Evolutionary conservation across 1,284 basidiomycete genomes (phyloP).

Genomic region (Megacollybia platyphylla): DNA sequence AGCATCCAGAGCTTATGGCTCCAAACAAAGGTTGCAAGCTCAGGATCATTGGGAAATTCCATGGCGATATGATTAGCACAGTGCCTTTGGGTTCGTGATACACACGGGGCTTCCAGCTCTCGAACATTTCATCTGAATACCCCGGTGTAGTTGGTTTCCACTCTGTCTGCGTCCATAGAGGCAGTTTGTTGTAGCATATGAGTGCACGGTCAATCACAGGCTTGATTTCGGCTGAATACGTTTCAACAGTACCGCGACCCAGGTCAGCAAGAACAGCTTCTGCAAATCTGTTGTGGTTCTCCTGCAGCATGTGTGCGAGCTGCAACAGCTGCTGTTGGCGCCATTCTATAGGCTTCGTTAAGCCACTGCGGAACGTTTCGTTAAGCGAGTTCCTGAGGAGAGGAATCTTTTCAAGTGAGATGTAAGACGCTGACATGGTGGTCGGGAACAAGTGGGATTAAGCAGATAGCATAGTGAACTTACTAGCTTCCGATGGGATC

Average conservation of each 20-base stretch:
- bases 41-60: conserved; percentile 24
- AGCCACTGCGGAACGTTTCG: not conserved
- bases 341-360: not conserved
- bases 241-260: not conserved
- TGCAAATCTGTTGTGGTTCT: conserved; percentile 1
- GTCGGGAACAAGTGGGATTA: not conserved
- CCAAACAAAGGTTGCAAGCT: conserved; percentile 39
- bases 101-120: conserved; percentile 15
- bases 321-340: conserved; percentile 30
- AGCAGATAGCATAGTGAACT: not conserved
- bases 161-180: conserved; percentile 66
- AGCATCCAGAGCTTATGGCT: conserved; percentile 73
- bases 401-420: not conserved
- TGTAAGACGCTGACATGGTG: not conserved
- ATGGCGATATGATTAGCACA: not conserved
- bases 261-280: not conserved
- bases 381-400: not conserved
- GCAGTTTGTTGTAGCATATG: conserved; percentile 42
- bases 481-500: not conserved
- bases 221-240: not conserved
- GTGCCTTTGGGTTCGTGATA: conserved; percentile 18
- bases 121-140: conserved; percentile 36
- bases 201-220: not conserved
- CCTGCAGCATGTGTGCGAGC: not conserved
- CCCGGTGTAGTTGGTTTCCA: conserved; percentile 14